Evolutionary conservation across 2,329 filamentous ascomycete genomes (phyloP), one percentile per base, ranked within the genome.

Genomic region (Colletotrichum tofieldiae): DNA sequence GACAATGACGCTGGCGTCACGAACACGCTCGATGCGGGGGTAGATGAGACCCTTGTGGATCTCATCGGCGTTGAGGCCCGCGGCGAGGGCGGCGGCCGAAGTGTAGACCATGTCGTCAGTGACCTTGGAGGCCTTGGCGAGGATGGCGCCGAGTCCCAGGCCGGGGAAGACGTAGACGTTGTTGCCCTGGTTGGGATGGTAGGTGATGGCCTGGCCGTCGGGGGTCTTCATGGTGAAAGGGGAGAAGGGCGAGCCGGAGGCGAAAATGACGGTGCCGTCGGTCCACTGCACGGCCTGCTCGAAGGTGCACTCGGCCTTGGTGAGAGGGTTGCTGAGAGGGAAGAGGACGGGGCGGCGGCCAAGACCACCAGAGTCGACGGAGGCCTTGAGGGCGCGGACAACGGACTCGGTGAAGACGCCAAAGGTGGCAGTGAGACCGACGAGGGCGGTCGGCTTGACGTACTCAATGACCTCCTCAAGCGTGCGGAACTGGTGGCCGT

Each of bases 21-120:
- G 91, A 75, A 99, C 97, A 74, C 96, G 93, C 82, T 94, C 92
- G 79, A 99, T 94, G 80, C 92, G 91, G 16, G 94, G 96, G 86
- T 99, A 98, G 79, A 98, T 92, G 81, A 97, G 92, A 66, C 94
- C 94, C 81, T 92, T 90, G 67, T 92, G 90, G 78, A 94, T 86
- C 86, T 99, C 96, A 74, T 96, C 92, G 49, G 91, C 87, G 74
- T 93, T 95, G 73, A 99, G 89, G 43, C 93, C 92, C 71, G 91
- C 91, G 20, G 94, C 90, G 26, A 98, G 90, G 5, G 94, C 93
- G 51, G 93, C 92, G 37, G 94, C 96, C 41, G 95, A 96, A 61
- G 93, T 95, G 85, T 98, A 98, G 79, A 99, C 95, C 96, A 99
- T 99, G 82, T 93, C 91, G 81, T 98, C 94, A 6, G 96, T 98